A percentile compares a stretch with the other conserved stretches of the same genome.
phyloP scores from a whole-genome alignment of 2,329 filamentous ascomycete genomes.

The Fusarium sterilihyphosum region DNA sequence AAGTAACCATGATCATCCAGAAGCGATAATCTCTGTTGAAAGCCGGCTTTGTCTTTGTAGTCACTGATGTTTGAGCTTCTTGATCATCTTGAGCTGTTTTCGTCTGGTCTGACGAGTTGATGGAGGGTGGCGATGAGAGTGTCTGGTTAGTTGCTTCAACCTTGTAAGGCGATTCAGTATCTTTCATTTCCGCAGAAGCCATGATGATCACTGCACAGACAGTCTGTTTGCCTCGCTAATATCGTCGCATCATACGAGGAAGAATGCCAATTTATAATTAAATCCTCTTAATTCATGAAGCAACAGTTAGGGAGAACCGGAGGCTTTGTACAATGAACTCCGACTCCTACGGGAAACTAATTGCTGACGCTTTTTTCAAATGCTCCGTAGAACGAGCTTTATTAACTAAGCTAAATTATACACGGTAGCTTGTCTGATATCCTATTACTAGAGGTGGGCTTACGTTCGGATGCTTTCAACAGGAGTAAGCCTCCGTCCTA shows the following conservation, averaged over 20 bases:
- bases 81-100: not conserved
- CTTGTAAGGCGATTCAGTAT: not conserved
- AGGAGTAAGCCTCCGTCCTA: not conserved
- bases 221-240: fast-evolving
- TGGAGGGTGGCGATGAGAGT: not conserved
- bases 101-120: not conserved
- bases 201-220: not conserved
- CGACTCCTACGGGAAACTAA: not conserved
- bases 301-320: fast-evolving
- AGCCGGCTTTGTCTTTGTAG: not conserved
- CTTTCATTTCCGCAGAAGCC: not conserved
- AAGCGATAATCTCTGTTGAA: conserved; percentile 39
- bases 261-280: not conserved
- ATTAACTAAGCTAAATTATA: not conserved
- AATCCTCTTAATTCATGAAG: too few species aligned
- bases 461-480: not conserved
- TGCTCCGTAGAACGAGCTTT: not conserved
- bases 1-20: conserved; percentile 42
- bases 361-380: not conserved
- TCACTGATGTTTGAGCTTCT: not conserved
- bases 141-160: not conserved
- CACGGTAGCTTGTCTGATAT: not conserved
- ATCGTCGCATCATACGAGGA: not conserved
- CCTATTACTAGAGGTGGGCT: not conserved
- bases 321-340: not conserved